Evolutionary conservation across 345 rosid species (phyloP).

Genomic region (Syzygium jambos): DNA sequence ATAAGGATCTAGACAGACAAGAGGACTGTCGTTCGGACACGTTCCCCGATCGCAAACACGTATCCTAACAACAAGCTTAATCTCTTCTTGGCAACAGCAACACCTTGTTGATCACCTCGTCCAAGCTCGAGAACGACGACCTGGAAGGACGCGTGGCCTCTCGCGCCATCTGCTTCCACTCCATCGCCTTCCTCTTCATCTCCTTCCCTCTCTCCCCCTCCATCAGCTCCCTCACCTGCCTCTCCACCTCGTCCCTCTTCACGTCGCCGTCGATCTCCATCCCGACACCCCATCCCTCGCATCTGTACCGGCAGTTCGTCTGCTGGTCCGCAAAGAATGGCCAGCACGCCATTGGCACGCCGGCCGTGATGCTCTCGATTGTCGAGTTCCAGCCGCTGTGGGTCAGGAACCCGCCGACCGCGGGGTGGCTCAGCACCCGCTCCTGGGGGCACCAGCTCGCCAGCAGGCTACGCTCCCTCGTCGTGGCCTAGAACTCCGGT

Average conservation of each 20-base stretch:
- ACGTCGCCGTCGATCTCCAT: constrained; percentile 47
- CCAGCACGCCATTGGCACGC: constrained; percentile 54
- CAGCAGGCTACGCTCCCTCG: constrained; percentile 23
- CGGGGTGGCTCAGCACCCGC: constrained; percentile 36
- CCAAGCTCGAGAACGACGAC: constrained; percentile 24
- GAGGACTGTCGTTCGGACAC: neutral
- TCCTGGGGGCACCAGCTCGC: constrained; percentile 54
- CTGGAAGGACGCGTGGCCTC: constrained; percentile 14
- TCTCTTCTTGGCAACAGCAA: constrained; percentile 3
- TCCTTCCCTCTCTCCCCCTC: constrained; percentile 38
- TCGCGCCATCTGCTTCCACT: constrained; percentile 30
- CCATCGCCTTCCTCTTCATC: constrained; percentile 35
- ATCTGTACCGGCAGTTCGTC: constrained; percentile 34
- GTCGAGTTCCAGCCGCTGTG: constrained; percentile 65
- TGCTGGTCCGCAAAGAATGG: constrained; percentile 59
- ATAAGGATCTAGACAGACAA: neutral
- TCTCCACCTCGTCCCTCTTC: constrained; percentile 37
- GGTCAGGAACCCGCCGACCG: constrained; percentile 44
- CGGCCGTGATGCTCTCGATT: constrained; percentile 27
- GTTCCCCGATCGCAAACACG: neutral
- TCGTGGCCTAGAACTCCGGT: constrained; percentile 19
- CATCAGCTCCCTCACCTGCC: constrained; percentile 40
- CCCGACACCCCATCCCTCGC: constrained; percentile 49
- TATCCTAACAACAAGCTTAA: neutral
- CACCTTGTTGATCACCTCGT: constrained; percentile 12